Evolutionary conservation across 179 eudicot species (phyloP), one percentile per base, ranked within the genome.

Genomic region (Heliamphora pulchella): DNA sequence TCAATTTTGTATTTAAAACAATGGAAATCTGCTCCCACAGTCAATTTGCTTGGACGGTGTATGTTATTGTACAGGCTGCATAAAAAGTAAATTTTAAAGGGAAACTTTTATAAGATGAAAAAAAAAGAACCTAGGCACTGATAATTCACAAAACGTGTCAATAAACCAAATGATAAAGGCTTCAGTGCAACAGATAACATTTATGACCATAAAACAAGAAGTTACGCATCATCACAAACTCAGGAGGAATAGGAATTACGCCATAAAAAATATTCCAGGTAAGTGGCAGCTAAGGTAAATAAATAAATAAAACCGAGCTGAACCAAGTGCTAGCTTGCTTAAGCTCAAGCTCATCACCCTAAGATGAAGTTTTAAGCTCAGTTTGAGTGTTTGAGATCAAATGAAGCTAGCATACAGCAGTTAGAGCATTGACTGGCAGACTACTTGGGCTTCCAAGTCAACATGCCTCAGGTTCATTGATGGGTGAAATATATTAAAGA

Each of bases 51-150:
- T 22, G 99, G 99, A 80, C 78, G 90, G 80, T 86, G 87, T 83
- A 96, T 87, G 78, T 96, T 93, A 84, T 94, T 94, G 89, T 91
- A 96, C 48, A 96, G 82, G 84, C 99, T 96, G 90, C 83, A 87
- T 15, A 58, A 46, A 77, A 73, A 51, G 51, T 18, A 20, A 46
- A 41, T 7, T 8, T 55, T 54, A 78, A 53, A 53, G 17, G 66
- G 66, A 11, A 47, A 44, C 8, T 11, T 61, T 44, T 77, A 62
- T 31, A 31, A 31, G 31, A 31, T 31, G 54, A 57, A 61, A 3
- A 71, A 63, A 61, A 81, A 61, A 50, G 18, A 50, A 50, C 62
- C 18, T 46, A 4, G 14, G 41, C 18, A 78, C 10, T 8, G 61
- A 71, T 39, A 71, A 18, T 70, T 41, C 4, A 39, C 22, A 68